A percentile compares a stretch with the other conserved stretches of the same genome.
Conservation (phyloP, 2,329 filamentous ascomycete genomes). For the Colletotrichum brevisporum region DNA sequence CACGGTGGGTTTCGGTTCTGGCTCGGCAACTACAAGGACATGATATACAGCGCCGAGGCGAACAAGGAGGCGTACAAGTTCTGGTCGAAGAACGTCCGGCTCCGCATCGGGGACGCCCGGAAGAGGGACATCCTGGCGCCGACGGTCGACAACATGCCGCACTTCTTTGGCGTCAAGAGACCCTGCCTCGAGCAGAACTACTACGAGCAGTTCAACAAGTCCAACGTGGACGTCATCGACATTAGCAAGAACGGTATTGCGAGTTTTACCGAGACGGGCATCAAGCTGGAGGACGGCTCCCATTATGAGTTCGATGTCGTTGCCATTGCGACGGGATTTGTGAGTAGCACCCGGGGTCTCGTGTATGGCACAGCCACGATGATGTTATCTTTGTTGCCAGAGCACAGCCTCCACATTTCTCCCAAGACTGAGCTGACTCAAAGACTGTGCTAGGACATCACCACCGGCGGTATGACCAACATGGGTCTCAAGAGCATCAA, state of each 20-base stretch:
- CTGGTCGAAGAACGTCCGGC: constrained; percentile 66
- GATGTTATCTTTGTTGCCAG: not conserved
- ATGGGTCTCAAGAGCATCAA: constrained; percentile 60
- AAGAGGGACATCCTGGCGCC: constrained; percentile 68
- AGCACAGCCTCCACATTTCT: not conserved
- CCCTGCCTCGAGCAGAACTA: constrained; percentile 59
- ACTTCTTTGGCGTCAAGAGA: constrained; percentile 69
- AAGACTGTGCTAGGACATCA: constrained; percentile 17
- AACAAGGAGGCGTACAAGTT: constrained; percentile 70
- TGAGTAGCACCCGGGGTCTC: constrained; percentile 45
- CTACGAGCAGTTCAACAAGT: constrained; percentile 63
- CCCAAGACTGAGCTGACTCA: not conserved
- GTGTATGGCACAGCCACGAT: not conserved
- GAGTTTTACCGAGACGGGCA: constrained; percentile 57
- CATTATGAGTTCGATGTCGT: constrained; percentile 60
- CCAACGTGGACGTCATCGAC: constrained; percentile 58
- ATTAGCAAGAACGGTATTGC: constrained; percentile 57
- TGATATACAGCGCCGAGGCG: constrained; percentile 58
- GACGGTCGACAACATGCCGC: constrained; percentile 57
- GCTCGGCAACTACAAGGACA: constrained; percentile 69
- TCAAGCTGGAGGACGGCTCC: constrained; percentile 56
- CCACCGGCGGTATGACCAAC: constrained; percentile 56
- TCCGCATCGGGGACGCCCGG: constrained; percentile 63
- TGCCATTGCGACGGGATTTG: constrained; percentile 62
- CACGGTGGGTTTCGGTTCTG: constrained; percentile 70